Evolutionary conservation across 1,284 basidiomycete species (phyloP).

Genomic region (Pascua guehoae): DNA sequence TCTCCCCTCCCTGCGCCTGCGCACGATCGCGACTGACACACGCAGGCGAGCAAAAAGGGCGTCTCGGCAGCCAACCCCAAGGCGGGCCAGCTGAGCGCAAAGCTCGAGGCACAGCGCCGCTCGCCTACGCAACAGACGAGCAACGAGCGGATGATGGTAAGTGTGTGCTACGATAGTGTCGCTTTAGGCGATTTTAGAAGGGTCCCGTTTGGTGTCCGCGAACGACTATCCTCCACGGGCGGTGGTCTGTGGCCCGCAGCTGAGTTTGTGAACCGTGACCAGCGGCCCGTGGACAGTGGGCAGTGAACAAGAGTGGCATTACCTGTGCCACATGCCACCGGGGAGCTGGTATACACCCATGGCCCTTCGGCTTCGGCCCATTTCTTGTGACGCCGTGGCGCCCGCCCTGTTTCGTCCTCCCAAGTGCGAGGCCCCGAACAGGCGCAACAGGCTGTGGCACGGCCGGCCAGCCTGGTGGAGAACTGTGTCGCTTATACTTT

Average conservation of each 20-base stretch:
- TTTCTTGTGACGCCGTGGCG: too few species aligned
- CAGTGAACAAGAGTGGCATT: too few species aligned
- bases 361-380: too few species aligned
- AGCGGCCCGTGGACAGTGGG: too few species aligned
- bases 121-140: background rate
- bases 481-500: background rate
- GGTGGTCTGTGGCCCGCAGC: too few species aligned
- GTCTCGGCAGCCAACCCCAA: conserved; percentile 42
- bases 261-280: too few species aligned
- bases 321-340: too few species aligned
- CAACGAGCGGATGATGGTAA: conserved; percentile 45
- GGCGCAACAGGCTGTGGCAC: background rate
- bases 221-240: too few species aligned
- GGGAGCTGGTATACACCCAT: too few species aligned
- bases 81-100: conserved; percentile 41
- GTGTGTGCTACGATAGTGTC: conserved; percentile 9
- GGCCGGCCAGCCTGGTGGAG: background rate
- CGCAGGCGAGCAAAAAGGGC: conserved; percentile 41
- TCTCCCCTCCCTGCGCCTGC: background rate
- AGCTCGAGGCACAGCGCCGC: conserved; percentile 36
- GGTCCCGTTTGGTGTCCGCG: too few species aligned
- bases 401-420: too few species aligned
- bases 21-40: conserved; percentile 1
- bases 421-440: too few species aligned
- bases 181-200: background rate